Evolutionary conservation across 306 rosid genomes (phyloP), one percentile per base, ranked within the genome.

Genomic region (Vigna trinervia): DNA sequence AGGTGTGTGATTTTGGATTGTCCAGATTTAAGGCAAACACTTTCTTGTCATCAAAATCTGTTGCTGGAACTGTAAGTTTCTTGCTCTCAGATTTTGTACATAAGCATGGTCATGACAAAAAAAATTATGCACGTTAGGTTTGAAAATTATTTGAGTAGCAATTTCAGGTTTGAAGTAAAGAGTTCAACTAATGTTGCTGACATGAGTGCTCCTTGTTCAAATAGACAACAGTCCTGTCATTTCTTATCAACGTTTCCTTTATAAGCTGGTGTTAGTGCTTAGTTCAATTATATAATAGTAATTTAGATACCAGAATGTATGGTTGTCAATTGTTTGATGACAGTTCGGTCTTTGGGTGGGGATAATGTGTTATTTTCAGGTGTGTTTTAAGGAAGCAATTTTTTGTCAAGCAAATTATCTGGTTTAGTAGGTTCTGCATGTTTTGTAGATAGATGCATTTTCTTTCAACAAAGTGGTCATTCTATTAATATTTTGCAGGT

Each of bases 1-100:
- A 94, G 98, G 97, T 94, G 15, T 86, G 95, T 20, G 98, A 94
- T 84, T 94, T 94, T 83, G 98, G 98, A 75, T 74, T 94, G 87
- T 94, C 98, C 79, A 88, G 98, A 89, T 94, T 94, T 80, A 94
- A 92, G 79, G 90, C 96, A 0, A 94, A 92, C 87, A 92, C 97
- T 72, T 94, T 94, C 85, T 78, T 92, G 82, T 79, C 98, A 75
- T 94, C 98, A 2, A 94, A 94, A 85, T 92, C 98, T 57, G 96
- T 94, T 38, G 96, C 96, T 17, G 98, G 98, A 83, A 94, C 98
- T 10, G 98, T 92, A 85, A 75, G 86, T 87, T 81, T 83, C 57
- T 61, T 50, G 14, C 69, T 53, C 59, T 66, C 58, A 43, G 59
- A 43, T 53, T n/a, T 36, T 73, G 23, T 72, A 34, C 74, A 48